A percentile compares a stretch with the other conserved stretches of the same genome.
Evolutionary conservation across 2,329 filamentous ascomycete genomes (phyloP).

Genomic region (Byssochlamys sp.): DNA sequence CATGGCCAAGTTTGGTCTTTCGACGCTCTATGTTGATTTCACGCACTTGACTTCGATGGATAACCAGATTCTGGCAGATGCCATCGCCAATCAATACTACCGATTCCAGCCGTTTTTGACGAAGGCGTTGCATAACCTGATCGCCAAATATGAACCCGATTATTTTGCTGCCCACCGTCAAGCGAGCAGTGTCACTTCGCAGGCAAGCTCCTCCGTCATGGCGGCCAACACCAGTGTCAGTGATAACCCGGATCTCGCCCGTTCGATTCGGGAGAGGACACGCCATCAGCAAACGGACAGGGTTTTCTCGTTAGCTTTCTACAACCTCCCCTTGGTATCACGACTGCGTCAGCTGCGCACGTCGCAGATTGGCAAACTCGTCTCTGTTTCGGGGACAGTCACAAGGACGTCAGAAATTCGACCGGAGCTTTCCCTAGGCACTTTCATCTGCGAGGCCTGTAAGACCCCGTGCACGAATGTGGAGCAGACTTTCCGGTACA

Average conservation of each 20-base stretch:
- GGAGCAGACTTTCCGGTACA: constrained; percentile 95
- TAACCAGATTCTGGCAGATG: constrained; percentile 72
- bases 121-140: constrained; percentile 79
- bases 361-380: constrained; percentile 78
- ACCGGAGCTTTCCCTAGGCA: constrained; percentile 82
- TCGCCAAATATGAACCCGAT: constrained; percentile 84
- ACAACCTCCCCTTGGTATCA: constrained; percentile 81
- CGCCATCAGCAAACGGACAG: constrained; percentile 94
- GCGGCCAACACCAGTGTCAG: constrained; percentile 54
- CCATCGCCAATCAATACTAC: constrained; percentile 84
- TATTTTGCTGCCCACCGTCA: constrained; percentile 92
- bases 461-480: constrained; percentile 77
- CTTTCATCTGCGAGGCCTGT: constrained; percentile 84
- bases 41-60: constrained; percentile 70
- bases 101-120: constrained; percentile 88
- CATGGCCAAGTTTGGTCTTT: constrained; percentile 51
- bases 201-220: constrained; percentile 55
- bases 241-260: constrained; percentile 46
- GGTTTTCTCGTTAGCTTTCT: constrained; percentile 84
- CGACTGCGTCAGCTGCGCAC: constrained; percentile 78
- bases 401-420: constrained; percentile 94
- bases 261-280: constrained; percentile 57
- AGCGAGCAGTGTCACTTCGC: constrained; percentile 58
- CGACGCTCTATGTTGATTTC: constrained; percentile 58
- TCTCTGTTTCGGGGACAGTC: constrained; percentile 93